Conservation (phyloP, 148 eudicot species). For the Oxyria digyna region DNA sequence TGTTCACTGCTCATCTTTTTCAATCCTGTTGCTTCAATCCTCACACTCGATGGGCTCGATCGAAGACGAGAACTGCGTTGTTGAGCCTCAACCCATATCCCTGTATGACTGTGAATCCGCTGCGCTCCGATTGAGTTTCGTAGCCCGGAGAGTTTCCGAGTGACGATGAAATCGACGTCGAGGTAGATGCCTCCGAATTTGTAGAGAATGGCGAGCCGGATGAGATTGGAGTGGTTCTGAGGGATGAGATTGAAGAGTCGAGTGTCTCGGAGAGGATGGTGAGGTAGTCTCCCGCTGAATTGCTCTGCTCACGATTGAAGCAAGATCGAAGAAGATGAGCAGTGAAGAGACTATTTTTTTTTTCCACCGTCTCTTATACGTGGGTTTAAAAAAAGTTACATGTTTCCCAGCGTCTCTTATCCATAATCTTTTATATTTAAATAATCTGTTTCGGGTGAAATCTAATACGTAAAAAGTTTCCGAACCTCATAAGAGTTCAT, state of each 20-base stretch:
- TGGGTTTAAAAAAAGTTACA: too few relatives aligned
- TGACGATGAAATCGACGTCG: slow-evolving; percentile 48
- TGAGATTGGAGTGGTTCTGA: slow-evolving; percentile 53
- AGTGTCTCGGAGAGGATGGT: slow-evolving; percentile 43
- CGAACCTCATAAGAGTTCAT: too few relatives aligned
- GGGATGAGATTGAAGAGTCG: slow-evolving; percentile 48
- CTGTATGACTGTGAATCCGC: slow-evolving; percentile 9
- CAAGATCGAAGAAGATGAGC: too few relatives aligned
- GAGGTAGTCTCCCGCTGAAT: slow-evolving; percentile 41
- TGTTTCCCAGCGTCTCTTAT: too few relatives aligned
- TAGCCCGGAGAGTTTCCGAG: slow-evolving; percentile 32
- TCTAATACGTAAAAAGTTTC: too few relatives aligned
- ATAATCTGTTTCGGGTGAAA: too few relatives aligned
- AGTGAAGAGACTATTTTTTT: too few relatives aligned
- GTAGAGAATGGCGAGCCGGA: slow-evolving; percentile 44
- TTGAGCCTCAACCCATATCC: slow-evolving; percentile 49
- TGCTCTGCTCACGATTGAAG: slow-evolving; percentile 21
- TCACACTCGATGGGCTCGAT: slow-evolving; percentile 45
- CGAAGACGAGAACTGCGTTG: slow-evolving; percentile 57
- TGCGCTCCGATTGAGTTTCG: slow-evolving; percentile 61
- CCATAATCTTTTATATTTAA: too few relatives aligned
- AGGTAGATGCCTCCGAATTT: slow-evolving; percentile 70
- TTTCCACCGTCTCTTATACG: too few relatives aligned
- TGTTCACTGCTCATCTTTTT: too few relatives aligned
- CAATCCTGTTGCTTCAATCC: too few relatives aligned